Base-by-base conservation (phyloP, 208 protist species). In the Acanthamoeba triangularis region DNA sequence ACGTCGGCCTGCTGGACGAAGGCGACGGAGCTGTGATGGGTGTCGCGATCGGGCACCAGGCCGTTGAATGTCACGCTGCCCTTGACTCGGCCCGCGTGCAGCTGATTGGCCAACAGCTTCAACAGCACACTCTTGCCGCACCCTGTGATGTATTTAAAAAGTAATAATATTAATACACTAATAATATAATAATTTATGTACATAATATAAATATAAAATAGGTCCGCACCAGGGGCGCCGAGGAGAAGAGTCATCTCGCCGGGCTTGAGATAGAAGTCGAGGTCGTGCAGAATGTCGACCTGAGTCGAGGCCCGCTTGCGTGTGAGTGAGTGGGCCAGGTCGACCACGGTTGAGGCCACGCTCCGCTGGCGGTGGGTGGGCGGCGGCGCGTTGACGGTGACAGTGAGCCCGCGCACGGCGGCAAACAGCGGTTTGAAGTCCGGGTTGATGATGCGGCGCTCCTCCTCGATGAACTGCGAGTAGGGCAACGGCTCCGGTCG, bases 211-310 rank as follows among this genome's bases (percentile, higher is more conserved):
- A n/a, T n/a, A n/a, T n/a, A n/a, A n/a, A n/a, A n/a, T n/a, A n/a
- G n/a, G n/a, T n/a, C n/a, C n/a, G n/a, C n/a, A 23, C 88, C 88
- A 28, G 91, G 91, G 23, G 72, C 74, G 18, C 91, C 91, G 56
- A 95, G 74, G 25, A 95, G 44, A 4, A 95, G 49, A n/a, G 91
- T 95, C 91, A 95, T 95, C 69, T 95, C 49, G 1, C 91, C 91
- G 10, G 91, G 91, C 14, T 67, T 56, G 33, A 87, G 69, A 47
- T 95, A 95, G 76, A 95, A 87, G 91, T 14, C 87, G 72, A 95
- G 16, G 56, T 95, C 72, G 11, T 95, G 18, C 20, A 95, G 91
- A n/a, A 95, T 87, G 28, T 54, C 52, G 52, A 56, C 52, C 52
- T 4, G 52, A 56, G 52, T 23, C 18, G 52, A 23, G 18, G 52